phyloP scores from a whole-genome alignment of 805 yeast species.

The Blastobotrys mokoenaii region DNA sequence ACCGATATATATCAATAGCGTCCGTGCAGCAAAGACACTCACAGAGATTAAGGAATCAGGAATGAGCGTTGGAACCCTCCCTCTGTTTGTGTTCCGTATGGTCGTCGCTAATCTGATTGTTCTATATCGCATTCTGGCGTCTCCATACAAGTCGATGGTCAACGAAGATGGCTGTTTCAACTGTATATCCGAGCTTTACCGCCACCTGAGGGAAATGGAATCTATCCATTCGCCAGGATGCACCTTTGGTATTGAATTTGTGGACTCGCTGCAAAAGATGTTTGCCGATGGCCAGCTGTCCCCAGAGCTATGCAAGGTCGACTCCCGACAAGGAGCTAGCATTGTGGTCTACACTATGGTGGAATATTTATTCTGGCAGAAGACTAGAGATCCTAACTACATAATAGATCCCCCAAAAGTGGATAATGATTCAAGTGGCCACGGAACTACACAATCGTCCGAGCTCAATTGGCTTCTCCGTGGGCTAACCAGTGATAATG shows the following conservation, averaged over 20 bases:
- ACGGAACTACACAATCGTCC: no score
- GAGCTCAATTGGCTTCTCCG: no score
- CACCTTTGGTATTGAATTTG: constrained; percentile 2
- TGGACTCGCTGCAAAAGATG: constrained; percentile 6
- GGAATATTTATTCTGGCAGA: neutral
- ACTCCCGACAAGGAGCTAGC: constrained; percentile 9
- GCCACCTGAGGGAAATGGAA: neutral
- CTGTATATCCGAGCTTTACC: constrained; percentile 5
- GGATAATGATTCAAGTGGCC: no score
- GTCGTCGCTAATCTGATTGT: constrained; percentile 1
- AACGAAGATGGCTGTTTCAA: constrained; percentile 6
- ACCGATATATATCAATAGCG: constrained; percentile 4
- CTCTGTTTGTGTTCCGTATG: constrained; percentile 3
- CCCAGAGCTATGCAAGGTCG: constrained; percentile 3
- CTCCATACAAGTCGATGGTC: constrained; percentile 5
- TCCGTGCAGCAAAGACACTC: constrained; percentile 2
- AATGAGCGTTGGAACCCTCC: neutral
- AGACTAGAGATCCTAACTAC: neutral
- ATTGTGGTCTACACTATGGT: neutral
- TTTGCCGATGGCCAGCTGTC: constrained; percentile 2
- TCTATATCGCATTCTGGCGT: constrained; percentile 9
- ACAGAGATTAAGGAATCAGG: neutral
- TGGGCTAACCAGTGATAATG: no score
- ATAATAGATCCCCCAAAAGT: neutral
- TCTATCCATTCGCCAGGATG: neutral